These are phyloP conservation scores for Sordariomycetes sp. DNA, from an alignment of 2,329 filamentous ascomycete species.

Conservation along the genomic window DNA sequence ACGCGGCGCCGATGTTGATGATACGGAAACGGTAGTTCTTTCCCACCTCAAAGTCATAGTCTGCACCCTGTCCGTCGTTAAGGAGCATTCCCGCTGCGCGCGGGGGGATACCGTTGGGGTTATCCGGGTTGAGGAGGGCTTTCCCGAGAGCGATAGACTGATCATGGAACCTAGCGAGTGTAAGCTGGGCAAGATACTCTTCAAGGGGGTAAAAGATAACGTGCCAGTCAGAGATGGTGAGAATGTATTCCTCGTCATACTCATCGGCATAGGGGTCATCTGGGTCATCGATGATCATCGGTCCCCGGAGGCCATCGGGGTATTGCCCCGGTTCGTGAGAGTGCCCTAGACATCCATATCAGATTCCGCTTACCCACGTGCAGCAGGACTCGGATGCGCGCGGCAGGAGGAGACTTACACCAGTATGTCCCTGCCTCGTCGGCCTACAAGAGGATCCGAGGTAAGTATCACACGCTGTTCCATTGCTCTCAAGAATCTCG, in stretches of 20 bases:
- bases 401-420: slow-evolving; percentile 15
- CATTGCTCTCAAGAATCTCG: neutral
- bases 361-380: neutral
- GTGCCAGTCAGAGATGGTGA: slow-evolving; percentile 28
- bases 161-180: slow-evolving; percentile 42
- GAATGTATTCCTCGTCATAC: slow-evolving; percentile 47
- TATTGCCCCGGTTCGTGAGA: slow-evolving; percentile 56
- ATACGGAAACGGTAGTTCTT: slow-evolving; percentile 37
- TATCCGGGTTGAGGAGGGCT: slow-evolving; percentile 27
- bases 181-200: neutral
- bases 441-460: slow-evolving; percentile 14
- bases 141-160: slow-evolving; percentile 23
- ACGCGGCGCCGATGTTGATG: slow-evolving; percentile 33
- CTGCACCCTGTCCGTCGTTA: slow-evolving; percentile 27
- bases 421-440: slow-evolving; percentile 33
- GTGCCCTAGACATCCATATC: slow-evolving; percentile 31
- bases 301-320: slow-evolving; percentile 54
- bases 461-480: neutral
- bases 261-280: slow-evolving; percentile 37
- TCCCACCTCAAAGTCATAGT: slow-evolving; percentile 23
- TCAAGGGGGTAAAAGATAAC: neutral
- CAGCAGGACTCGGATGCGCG: too few relatives aligned
- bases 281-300: slow-evolving; percentile 49
- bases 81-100: slow-evolving; percentile 27
- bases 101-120: slow-evolving; percentile 27